These are phyloP conservation scores for Gliomastix tumulicola DNA, from an alignment of 2,329 filamentous ascomycete species.

Conservation along the genomic window DNA sequence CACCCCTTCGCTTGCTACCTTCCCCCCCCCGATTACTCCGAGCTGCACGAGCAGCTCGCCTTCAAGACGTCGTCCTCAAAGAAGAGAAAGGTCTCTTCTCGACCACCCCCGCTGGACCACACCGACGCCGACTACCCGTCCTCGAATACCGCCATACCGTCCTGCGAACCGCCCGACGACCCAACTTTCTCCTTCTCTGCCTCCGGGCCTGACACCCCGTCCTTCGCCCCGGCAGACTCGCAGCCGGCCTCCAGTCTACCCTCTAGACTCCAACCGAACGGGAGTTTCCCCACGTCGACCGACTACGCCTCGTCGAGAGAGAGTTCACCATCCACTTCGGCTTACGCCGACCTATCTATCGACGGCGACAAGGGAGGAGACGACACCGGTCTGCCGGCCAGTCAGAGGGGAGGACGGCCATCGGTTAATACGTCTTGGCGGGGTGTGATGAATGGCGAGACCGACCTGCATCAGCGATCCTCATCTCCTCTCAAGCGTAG, in stretches of 20 bases:
- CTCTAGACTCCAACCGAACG: constrained; percentile 40
- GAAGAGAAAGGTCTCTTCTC: constrained; percentile 60
- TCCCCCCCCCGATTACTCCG: constrained; percentile 17
- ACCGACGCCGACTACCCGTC: constrained; percentile 25
- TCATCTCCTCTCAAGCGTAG: constrained; percentile 59
- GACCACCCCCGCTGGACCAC: constrained; percentile 35
- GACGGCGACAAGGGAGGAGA: constrained; percentile 46
- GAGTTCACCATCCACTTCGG: constrained; percentile 48
- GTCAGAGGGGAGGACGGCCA: constrained; percentile 37
- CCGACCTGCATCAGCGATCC: constrained; percentile 50
- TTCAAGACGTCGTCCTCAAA: constrained; percentile 68
- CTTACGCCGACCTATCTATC: constrained; percentile 50
- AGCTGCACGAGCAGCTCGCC: constrained; percentile 61
- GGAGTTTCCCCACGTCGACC: constrained; percentile 28
- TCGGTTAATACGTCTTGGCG: constrained; percentile 43
- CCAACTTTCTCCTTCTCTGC: constrained; percentile 43
- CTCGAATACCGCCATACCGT: constrained; percentile 41
- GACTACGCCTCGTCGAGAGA: constrained; percentile 49
- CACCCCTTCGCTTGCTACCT: not conserved
- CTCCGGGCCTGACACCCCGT: constrained; percentile 28
- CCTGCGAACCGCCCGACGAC: constrained; percentile 45
- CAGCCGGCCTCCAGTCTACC: constrained; percentile 43
- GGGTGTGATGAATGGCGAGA: constrained; percentile 53
- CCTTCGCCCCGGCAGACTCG: constrained; percentile 33
- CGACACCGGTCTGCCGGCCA: constrained; percentile 30